Evolutionary conservation across 495 filamentous ascomycete species (phyloP).

Genomic region (Penicillium lividum): DNA sequence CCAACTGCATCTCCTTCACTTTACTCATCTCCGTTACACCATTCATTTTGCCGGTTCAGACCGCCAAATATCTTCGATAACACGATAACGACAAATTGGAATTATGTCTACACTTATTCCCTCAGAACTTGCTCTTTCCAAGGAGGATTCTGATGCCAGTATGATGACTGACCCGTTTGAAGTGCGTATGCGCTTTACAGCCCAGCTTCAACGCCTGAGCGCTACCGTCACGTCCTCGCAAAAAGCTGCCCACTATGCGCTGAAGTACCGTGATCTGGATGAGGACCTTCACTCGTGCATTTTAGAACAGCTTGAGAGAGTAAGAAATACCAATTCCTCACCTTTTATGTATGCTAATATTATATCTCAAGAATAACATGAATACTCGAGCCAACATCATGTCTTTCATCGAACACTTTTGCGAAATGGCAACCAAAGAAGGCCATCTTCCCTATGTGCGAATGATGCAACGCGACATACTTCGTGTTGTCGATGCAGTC

Average conservation of each 20-base stretch:
- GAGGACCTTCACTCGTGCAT: conserved; percentile 98
- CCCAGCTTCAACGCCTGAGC: conserved; percentile 81
- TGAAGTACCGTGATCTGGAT: conserved; percentile 88
- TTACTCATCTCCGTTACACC: not conserved
- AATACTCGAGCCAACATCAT: conserved; percentile 98
- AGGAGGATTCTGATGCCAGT: not conserved
- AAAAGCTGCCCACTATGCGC: conserved; percentile 91
- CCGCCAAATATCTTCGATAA: conserved; percentile 1
- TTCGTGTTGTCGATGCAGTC: conserved; percentile 78
- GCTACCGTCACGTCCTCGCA: conserved; percentile 85
- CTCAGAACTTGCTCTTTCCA: not conserved
- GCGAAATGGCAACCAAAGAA: conserved; percentile 79
- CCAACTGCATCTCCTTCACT: not conserved
- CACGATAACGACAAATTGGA: conserved; percentile 3
- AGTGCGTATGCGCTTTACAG: conserved; percentile 95
- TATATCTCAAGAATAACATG: conserved; percentile 71
- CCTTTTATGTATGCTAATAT: not conserved
- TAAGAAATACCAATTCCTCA: conserved; percentile 34
- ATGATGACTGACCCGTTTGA: conserved; percentile 94
- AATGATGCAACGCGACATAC: conserved; percentile 93
- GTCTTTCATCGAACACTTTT: conserved; percentile 96
- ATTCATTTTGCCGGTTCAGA: not conserved
- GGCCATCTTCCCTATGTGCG: conserved; percentile 74
- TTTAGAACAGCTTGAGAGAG: conserved; percentile 87
- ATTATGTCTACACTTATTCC: not conserved